Percentiles rank a stretch among this genome's conserved stretches.
These are phyloP conservation scores for Chytriomyces sp. DNA, from an alignment of 192 early-diverging fungal species.

Conservation along the genomic window DNA sequence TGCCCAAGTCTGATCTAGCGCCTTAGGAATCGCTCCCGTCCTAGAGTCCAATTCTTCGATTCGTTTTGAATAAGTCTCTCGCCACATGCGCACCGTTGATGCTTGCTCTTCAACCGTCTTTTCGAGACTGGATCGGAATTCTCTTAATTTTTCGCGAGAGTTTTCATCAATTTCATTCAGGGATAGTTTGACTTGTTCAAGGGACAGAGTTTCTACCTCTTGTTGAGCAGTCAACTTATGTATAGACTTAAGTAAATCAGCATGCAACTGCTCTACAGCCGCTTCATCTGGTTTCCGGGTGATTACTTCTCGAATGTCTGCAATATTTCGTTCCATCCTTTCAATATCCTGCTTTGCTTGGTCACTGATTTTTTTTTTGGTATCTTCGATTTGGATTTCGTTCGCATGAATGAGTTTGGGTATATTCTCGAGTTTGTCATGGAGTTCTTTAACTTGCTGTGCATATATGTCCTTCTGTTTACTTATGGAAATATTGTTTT, in stretches of 20 bases:
- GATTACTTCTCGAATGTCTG: conserved; percentile 21
- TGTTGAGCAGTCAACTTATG: conserved; percentile 20
- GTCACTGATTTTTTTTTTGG: conserved; percentile 21
- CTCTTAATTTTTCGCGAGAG: conserved; percentile 17
- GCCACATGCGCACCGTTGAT: not conserved
- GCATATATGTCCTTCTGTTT: not conserved
- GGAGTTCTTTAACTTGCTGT: conserved; percentile 28
- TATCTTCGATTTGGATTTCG: conserved; percentile 24
- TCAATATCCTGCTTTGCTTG: conserved; percentile 6
- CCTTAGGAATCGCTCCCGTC: conserved; percentile 22
- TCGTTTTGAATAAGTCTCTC: conserved; percentile 21
- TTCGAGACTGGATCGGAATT: conserved; percentile 25
- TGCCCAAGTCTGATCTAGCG: conserved; percentile 32
- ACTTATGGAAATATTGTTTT: conserved; percentile 13
- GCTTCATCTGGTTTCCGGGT: conserved; percentile 19
- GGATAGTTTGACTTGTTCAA: conserved; percentile 13
- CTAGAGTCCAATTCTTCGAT: conserved; percentile 30
- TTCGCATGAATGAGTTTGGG: conserved; percentile 19
- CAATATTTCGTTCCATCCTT: not conserved
- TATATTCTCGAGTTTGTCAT: conserved; percentile 16
- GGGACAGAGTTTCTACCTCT: conserved; percentile 25
- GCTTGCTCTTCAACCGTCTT: conserved; percentile 26
- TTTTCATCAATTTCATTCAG: conserved; percentile 6
- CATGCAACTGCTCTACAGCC: conserved; percentile 29
- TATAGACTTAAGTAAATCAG: conserved; percentile 8